Evolutionary conservation across 805 yeast genomes (phyloP).

Genomic region (Candida verbasci): DNA sequence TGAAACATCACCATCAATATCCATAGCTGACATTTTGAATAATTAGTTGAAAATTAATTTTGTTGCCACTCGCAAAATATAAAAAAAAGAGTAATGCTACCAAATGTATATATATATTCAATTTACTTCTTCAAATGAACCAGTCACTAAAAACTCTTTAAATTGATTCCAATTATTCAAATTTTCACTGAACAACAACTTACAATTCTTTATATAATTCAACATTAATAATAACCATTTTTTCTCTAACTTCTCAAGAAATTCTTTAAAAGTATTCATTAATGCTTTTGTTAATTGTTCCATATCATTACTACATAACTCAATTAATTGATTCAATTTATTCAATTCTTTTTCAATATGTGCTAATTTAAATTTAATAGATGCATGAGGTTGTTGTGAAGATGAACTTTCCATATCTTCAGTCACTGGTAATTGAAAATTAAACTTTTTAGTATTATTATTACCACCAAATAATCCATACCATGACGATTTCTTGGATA

Average conservation of each 20-base stretch:
- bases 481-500: constrained; percentile 33
- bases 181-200: constrained; percentile 26
- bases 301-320: constrained; percentile 40
- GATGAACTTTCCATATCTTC: constrained; percentile 1
- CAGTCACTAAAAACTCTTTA: constrained; percentile 12
- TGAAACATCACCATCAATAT: constrained; percentile 36
- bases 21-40: constrained; percentile 23
- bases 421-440: constrained; percentile 8
- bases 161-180: constrained; percentile 32
- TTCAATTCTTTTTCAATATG: constrained; percentile 38
- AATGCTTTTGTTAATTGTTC: constrained; percentile 39
- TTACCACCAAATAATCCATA: constrained; percentile 42
- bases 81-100: neutral
- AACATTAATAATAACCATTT: constrained; percentile 36
- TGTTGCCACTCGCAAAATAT: constrained; percentile 4
- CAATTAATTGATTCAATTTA: constrained; percentile 47
- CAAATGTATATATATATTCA: too few species aligned
- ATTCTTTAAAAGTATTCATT: constrained; percentile 34
- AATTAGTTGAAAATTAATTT: neutral
- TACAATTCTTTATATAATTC: constrained; percentile 32
- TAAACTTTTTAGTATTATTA: constrained; percentile 10
- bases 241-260: constrained; percentile 35
- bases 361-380: constrained; percentile 26
- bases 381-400: neutral
- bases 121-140: neutral